These are phyloP conservation scores for Paramarasmius palmivorus DNA, from an alignment of 1,284 basidiomycete species.

Conservation along the genomic window DNA sequence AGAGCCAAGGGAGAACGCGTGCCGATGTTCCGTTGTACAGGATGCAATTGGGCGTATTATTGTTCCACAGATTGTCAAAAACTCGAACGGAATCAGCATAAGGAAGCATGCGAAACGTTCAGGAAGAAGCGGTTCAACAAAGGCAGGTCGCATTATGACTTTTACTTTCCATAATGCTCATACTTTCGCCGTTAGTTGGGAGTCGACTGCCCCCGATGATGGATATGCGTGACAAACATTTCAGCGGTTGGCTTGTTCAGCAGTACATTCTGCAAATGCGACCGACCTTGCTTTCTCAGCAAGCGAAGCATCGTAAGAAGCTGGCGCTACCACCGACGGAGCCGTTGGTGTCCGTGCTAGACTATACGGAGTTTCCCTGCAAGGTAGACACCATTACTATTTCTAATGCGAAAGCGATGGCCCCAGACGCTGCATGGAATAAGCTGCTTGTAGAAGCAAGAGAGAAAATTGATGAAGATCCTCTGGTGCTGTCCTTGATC, in stretches of 20 bases:
- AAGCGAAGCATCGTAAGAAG: neutral
- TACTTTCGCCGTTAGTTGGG: neutral
- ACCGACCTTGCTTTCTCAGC: neutral
- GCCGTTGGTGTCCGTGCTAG: neutral
- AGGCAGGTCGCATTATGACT: too few species aligned
- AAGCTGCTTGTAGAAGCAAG: neutral
- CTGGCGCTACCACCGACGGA: neutral
- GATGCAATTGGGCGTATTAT: neutral
- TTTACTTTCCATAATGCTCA: too few species aligned
- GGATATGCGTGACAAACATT: neutral
- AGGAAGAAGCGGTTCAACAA: too few species aligned
- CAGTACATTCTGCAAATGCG: neutral
- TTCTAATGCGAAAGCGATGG: neutral
- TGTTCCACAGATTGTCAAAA: neutral
- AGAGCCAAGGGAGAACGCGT: neutral
- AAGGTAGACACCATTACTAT: neutral
- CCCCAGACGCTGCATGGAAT: neutral
- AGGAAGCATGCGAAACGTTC: neutral
- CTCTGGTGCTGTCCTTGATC: neutral
- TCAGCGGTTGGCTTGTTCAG: neutral
- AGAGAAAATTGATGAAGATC: neutral
- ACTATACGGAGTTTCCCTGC: neutral
- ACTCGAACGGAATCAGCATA: neutral
- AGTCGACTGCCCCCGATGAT: neutral
- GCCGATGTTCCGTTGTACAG: neutral